Percentiles rank a stretch among this genome's conserved stretches.
Evolutionary conservation across 441 rosid species (phyloP).

Genomic region (Populus hybrid): DNA sequence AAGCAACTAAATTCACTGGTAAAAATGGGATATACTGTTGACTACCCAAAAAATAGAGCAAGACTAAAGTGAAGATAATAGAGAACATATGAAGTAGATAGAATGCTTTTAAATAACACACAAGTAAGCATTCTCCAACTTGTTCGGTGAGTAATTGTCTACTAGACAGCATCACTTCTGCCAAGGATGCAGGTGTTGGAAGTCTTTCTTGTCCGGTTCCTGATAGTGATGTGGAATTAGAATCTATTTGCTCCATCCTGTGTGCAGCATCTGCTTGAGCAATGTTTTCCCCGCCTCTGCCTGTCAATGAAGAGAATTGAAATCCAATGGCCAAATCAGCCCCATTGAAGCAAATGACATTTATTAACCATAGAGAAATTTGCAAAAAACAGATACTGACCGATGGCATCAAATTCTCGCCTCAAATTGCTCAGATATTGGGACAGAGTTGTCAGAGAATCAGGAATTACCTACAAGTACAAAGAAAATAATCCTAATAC

Average conservation of each 20-base stretch:
- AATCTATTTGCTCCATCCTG: conserved; percentile 36
- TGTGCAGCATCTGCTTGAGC: conserved; percentile 29
- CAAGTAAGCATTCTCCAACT: conserved; percentile 53
- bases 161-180: conserved; percentile 51
- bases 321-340: conserved; percentile 9
- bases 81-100: background rate
- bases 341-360: conserved; percentile 9
- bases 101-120: conserved; percentile 24
- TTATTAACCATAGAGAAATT: conserved; percentile 3
- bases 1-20: conserved; percentile 1
- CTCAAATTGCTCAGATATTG: conserved; percentile 50
- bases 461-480: conserved; percentile 53
- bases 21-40: background rate
- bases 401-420: conserved; percentile 44
- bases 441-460: conserved; percentile 64
- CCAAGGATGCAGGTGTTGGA: conserved; percentile 70
- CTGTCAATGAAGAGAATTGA: conserved; percentile 31
- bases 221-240: conserved; percentile 30
- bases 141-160: conserved; percentile 59
- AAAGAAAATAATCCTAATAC: conserved; percentile 3
- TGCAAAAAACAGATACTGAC: conserved; percentile 31
- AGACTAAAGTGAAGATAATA: conserved; percentile 10
- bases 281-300: conserved; percentile 35
- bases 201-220: conserved; percentile 42
- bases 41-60: background rate